Percentiles rank a stretch among this genome's conserved stretches.
Evolutionary conservation across 495 filamentous ascomycete species (phyloP).

Genomic region (Trichoderma reesei): DNA sequence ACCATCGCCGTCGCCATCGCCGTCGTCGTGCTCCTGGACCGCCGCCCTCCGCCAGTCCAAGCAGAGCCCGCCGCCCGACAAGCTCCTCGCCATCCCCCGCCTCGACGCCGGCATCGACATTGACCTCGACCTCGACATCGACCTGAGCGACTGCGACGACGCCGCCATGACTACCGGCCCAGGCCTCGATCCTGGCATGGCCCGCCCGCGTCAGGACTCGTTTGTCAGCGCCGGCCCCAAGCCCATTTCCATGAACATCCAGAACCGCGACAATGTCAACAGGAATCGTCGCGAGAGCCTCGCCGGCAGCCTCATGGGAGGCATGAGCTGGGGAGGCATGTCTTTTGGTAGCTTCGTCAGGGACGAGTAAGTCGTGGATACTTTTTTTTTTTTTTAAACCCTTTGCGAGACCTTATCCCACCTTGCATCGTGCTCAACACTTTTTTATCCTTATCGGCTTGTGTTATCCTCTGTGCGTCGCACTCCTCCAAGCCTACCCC

Average conservation of each 20-base stretch:
- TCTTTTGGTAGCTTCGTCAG: slow-evolving; percentile 95
- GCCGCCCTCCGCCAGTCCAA: slow-evolving; percentile 1
- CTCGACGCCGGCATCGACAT: slow-evolving; percentile 14
- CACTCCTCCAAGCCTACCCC: not conserved
- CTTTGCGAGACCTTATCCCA: not conserved
- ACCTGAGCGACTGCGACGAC: slow-evolving; percentile 37
- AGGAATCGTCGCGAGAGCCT: slow-evolving; percentile 70
- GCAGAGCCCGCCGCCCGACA: not conserved
- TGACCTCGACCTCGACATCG: slow-evolving; percentile 14
- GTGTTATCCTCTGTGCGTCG: slow-evolving; percentile 9
- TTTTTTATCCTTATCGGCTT: slow-evolving; percentile 10
- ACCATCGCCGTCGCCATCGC: slow-evolving; percentile 32
- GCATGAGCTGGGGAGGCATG: slow-evolving; percentile 96
- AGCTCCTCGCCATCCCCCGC: slow-evolving; percentile 7
- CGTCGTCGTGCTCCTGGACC: not conserved
- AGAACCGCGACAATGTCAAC: slow-evolving; percentile 56
- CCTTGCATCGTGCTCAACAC: not conserved
- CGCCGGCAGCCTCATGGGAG: slow-evolving; percentile 77
- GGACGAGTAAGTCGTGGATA: slow-evolving; percentile 73
- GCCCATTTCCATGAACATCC: slow-evolving; percentile 69
- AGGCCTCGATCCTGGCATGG: slow-evolving; percentile 44
- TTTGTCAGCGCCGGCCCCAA: slow-evolving; percentile 70
- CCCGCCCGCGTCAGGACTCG: slow-evolving; percentile 58
- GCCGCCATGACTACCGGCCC: slow-evolving; percentile 50
- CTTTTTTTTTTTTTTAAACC: not conserved